Evolutionary conservation across 306 rosid genomes (phyloP).

Genomic region (Leucaena leucocephala): DNA sequence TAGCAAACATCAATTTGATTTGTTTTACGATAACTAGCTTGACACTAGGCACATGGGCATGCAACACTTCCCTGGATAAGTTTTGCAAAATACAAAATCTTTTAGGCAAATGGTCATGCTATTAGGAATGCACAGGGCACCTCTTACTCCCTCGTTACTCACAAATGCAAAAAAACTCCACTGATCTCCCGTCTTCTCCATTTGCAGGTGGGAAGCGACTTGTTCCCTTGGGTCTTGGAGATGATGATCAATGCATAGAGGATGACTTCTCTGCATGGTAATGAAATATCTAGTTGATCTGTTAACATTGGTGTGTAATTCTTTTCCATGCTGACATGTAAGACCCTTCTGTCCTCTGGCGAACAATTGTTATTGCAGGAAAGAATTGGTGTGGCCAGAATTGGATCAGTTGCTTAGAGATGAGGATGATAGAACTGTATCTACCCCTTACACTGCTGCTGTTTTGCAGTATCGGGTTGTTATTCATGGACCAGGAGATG

Average conservation of each 20-base stretch:
- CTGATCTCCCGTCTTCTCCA: conserved; percentile 28
- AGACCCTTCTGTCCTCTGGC: conserved; percentile 8
- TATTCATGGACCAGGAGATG: conserved; percentile 62
- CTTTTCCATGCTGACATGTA: conserved; percentile 24
- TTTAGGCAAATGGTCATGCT: neutral
- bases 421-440: conserved; percentile 70
- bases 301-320: conserved; percentile 4
- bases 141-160: neutral
- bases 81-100: neutral
- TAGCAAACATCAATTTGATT: neutral
- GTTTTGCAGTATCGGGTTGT: conserved; percentile 82
- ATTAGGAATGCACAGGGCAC: neutral
- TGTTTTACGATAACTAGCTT: conserved; percentile 3
- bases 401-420: conserved; percentile 88
- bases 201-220: conserved; percentile 88
- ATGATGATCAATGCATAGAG: conserved; percentile 98
- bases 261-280: conserved; percentile 99
- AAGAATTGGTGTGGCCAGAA: conserved; percentile 87
- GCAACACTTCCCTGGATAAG: neutral
- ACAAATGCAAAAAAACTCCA: neutral
- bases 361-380: conserved; percentile 56
- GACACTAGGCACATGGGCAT: conserved; percentile 9
- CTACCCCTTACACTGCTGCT: conserved; percentile 98
- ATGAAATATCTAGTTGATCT: conserved; percentile 31
- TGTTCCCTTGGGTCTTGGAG: conserved; percentile 86